Percentiles rank a stretch among this genome's conserved stretches.
Evolutionary conservation across 1,284 basidiomycete species (phyloP).

Genomic region (Papiliotrema nemorosa): DNA sequence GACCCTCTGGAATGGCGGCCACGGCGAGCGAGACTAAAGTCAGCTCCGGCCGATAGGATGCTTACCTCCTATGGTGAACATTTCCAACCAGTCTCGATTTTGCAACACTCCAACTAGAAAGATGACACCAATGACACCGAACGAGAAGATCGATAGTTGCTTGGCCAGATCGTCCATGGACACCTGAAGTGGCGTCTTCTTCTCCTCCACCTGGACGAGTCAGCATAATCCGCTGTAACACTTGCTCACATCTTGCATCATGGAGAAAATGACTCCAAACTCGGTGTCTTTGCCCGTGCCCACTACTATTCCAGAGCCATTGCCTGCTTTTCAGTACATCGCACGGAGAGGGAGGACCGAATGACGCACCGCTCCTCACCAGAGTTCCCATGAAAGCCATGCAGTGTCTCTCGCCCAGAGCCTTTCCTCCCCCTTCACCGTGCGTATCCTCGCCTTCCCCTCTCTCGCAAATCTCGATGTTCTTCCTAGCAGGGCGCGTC

Average conservation of each 20-base stretch:
- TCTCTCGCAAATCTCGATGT: constrained; percentile 55
- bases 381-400: constrained; percentile 97
- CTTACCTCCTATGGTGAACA: constrained; percentile 97
- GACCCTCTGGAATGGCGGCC: constrained; percentile 92
- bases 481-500: constrained; percentile 75
- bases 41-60: constrained; percentile 6
- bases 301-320: constrained; percentile 83
- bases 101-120: constrained; percentile 87
- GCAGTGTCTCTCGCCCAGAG: constrained; percentile 80
- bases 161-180: constrained; percentile 97
- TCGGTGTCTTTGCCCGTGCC: constrained; percentile 87
- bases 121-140: constrained; percentile 88
- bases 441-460: constrained; percentile 43
- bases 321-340: constrained; percentile 53
- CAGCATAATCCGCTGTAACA: neutral
- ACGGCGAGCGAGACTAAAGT: constrained; percentile 84
- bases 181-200: constrained; percentile 85
- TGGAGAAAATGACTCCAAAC: constrained; percentile 92
- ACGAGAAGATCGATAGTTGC: constrained; percentile 83
- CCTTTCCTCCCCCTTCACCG: constrained; percentile 57
- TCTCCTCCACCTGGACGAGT: constrained; percentile 72
- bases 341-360: neutral
- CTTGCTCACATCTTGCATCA: constrained; percentile 87
- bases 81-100: constrained; percentile 85
- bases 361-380: constrained; percentile 72